Base-by-base conservation (phyloP, 208 protist genomes). In the Leishmania tropica region DNA sequence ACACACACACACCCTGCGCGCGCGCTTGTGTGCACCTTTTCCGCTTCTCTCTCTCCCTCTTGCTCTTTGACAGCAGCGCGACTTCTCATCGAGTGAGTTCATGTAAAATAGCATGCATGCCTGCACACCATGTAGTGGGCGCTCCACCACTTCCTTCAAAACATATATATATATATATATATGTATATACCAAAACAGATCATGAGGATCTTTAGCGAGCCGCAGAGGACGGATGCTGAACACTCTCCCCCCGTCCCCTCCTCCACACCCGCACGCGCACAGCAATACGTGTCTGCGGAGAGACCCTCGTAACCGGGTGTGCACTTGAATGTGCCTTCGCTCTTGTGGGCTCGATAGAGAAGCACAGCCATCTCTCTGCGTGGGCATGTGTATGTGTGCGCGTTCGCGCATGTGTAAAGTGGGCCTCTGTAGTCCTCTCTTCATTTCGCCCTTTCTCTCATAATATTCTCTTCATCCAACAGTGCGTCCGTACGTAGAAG, bases 401-500 rank as follows among this genome's bases (percentile, higher is more conserved):
- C 10, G 8, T 15, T 6, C 70, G 11, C 37, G 11, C 45, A n/a
- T 37, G 45, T 74, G 70, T 74, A 28, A 35, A 31, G 40, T 74
- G 45, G 24, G 28, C 11, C 37, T 8, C 10, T 74, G 70, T 31
- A 17, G 19, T 53, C 47, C 28, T 31, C 42, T 37, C 45, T 17
- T 17, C 37, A 40, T 31, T 17, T 19, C n/a, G 8, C 45, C n/a
- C 10, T 13, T 48, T 8, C 35, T 70, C 35, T 24, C 35, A 24
- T 48, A 19, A 28, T 48, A 2, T 6, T 15, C 28, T 54, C 70
- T 51, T 51, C 24, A 3, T 8, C 19, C 13, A n/a, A 21, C 35
- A 74, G 70, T 74, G 70, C 45, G 70, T 51, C 48, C 24, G 3
- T 31, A 53, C 45, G 73, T 67, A 35, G 24, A 81, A 60, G 45